Conservation (phyloP, 1,139 yeast species). For the Candida pseudocylindracea region DNA sequence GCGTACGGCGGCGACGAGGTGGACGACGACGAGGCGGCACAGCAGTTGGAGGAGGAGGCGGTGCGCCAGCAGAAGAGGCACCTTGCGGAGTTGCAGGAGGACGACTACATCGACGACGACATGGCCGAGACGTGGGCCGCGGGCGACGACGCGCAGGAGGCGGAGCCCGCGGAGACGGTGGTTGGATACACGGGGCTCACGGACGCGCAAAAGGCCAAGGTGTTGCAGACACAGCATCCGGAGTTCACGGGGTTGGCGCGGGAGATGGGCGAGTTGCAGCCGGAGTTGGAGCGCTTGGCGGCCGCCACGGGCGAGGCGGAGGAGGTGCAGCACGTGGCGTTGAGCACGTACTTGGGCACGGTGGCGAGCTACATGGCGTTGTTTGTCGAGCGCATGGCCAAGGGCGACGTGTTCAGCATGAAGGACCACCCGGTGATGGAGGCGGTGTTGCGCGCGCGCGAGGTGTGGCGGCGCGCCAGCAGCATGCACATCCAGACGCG, state of each 20-base stretch:
- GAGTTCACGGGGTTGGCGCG: conserved; percentile 61
- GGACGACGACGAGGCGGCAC: conserved; percentile 50
- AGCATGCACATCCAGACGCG: conserved; percentile 13
- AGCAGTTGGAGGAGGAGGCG: conserved; percentile 71
- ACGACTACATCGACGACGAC: conserved; percentile 71
- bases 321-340: conserved; percentile 38
- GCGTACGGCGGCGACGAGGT: conserved; percentile 71
- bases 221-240: conserved; percentile 46
- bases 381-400: conserved; percentile 29
- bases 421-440: conserved; percentile 84
- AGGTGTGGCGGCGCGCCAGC: conserved; percentile 72
- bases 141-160: conserved; percentile 10
- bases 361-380: conserved; percentile 58
- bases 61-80: conserved; percentile 72
- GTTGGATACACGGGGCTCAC: conserved; percentile 13
- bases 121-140: conserved; percentile 50
- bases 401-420: conserved; percentile 36
- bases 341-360: conserved; percentile 57
- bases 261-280: conserved; percentile 31
- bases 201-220: conserved; percentile 18
- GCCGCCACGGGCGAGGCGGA: conserved; percentile 9
- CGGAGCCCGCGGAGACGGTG: conserved; percentile 5
- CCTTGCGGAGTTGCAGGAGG: conserved; percentile 56
- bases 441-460: conserved; percentile 55
- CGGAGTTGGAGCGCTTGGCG: conserved; percentile 13